Evolutionary conservation across 176 grass and related monocot genomes (phyloP).

Genomic region (Carex parvula): DNA sequence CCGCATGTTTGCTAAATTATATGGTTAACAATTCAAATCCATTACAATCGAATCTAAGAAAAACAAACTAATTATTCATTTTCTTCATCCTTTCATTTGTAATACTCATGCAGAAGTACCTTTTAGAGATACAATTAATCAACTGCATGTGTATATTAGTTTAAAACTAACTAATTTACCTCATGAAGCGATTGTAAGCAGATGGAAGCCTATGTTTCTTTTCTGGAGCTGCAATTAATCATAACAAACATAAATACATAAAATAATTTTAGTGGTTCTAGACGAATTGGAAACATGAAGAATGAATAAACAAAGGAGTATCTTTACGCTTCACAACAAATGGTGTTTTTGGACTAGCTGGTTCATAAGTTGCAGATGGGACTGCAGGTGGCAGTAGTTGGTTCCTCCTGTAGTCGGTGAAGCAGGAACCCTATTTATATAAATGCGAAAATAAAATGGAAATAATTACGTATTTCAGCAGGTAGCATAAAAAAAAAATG

Average conservation of each 20-base stretch:
- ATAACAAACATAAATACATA: slow-evolving; percentile 4
- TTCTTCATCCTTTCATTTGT: background rate
- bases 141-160: background rate
- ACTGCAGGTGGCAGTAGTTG: slow-evolving; percentile 38
- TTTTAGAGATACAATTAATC: background rate
- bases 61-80: background rate
- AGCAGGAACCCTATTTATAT: slow-evolving; percentile 49
- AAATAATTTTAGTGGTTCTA: background rate
- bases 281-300: background rate
- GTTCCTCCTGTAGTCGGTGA: slow-evolving; percentile 63
- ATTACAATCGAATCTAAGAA: background rate
- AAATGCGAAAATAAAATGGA: background rate
- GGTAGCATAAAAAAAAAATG: background rate
- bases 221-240: slow-evolving; percentile 60
- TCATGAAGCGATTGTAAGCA: slow-evolving; percentile 95
- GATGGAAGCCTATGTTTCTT: slow-evolving; percentile 90
- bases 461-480: background rate
- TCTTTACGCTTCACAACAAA: slow-evolving; percentile 95
- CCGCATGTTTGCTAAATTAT: background rate
- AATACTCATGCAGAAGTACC: background rate
- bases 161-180: slow-evolving; percentile 30
- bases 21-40: background rate
- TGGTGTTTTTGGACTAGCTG: slow-evolving; percentile 43
- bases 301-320: background rate
- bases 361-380: slow-evolving; percentile 44